Base-by-base conservation (phyloP, 495 filamentous ascomycete genomes). In the Cercophora sp. region DNA sequence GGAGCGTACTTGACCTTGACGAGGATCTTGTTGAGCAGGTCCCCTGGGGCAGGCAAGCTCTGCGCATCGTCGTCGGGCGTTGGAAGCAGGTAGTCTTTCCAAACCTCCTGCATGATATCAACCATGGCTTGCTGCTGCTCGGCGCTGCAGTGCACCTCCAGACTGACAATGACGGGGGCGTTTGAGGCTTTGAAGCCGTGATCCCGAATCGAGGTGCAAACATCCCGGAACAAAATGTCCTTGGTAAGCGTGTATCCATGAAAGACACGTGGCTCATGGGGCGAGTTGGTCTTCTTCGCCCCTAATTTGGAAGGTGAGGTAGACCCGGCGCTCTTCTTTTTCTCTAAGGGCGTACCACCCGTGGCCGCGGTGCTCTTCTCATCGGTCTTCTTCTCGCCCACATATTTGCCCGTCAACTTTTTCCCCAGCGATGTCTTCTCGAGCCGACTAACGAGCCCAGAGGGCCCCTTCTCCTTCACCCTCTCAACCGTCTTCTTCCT, bases 211-310 rank as follows among this genome's bases (percentile, higher is more conserved):
- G 88, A 82, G 47, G 77, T 73, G 67, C 89, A 96, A 1, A 96
- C 91, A 13, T 86, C 80, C 26, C 89, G 83, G 68, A 96, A 96
- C 0, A 85, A 77, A 9, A 94, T 80, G 40, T 88, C 88, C 55
- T 88, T 91, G 6, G 92, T 97, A 6, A 95, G 74, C 0, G 92
- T 97, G 63, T 92, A 87, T 0, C 92, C 92, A 71, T 96, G 91
- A 11, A 94, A 71, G 2, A 96, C 91, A 32, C 82, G 69, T 0
- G 90, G 91, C 62, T 96, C 91, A 8, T 66, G 55, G 37, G 51
- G 19, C 42, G 44, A 47, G 10, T 24, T 1, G n/a, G 25, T 24
- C 45, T n/a, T 61, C 44, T 37, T 35, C 16, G 13, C 11, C n/a
- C n/a, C n/a, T n/a, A n/a, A n/a, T 9, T 16, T 48, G 52, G 58